A percentile compares a stretch with the other conserved stretches of the same genome.
These are phyloP conservation scores for bread wheat (Triticum aestivum) DNA, from an alignment of 176 grass and related monocot genomes.

Conservation along the genomic window DNA sequence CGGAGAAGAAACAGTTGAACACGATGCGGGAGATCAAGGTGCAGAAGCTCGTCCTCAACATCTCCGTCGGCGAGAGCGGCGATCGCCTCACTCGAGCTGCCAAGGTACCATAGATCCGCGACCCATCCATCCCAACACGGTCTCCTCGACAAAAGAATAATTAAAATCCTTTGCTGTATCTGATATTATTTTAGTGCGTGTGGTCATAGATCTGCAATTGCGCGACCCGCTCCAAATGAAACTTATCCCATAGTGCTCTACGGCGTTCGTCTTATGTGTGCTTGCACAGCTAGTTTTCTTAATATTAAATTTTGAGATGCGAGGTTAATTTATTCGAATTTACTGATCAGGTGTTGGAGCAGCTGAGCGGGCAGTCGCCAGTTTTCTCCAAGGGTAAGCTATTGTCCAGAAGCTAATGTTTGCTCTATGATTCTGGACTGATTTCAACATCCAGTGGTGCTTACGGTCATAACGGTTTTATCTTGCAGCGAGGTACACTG, in stretches of 20 bases:
- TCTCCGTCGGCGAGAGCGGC: constrained; percentile 52
- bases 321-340: background rate
- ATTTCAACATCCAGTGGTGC: background rate
- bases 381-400: constrained; percentile 65
- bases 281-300: background rate
- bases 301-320: background rate
- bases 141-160: background rate
- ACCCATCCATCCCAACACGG: background rate
- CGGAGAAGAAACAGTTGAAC: constrained; percentile 48
- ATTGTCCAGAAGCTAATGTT: background rate
- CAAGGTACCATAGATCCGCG: constrained; percentile 21
- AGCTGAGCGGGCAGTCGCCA: constrained; percentile 58
- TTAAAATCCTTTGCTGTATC: background rate
- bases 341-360: constrained; percentile 52
- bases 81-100: constrained; percentile 47
- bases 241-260: background rate
- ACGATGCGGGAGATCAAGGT: constrained; percentile 56
- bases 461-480: background rate
- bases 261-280: background rate
- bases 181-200: background rate
- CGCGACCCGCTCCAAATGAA: background rate
- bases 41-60: constrained; percentile 57
- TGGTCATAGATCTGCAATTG: background rate
- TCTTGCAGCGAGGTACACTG: constrained; percentile 64
- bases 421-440: background rate